Percentiles rank a stretch among this genome's conserved stretches.
phyloP scores from a whole-genome alignment of 345 rosid species.

The Salix arbutifolia region DNA sequence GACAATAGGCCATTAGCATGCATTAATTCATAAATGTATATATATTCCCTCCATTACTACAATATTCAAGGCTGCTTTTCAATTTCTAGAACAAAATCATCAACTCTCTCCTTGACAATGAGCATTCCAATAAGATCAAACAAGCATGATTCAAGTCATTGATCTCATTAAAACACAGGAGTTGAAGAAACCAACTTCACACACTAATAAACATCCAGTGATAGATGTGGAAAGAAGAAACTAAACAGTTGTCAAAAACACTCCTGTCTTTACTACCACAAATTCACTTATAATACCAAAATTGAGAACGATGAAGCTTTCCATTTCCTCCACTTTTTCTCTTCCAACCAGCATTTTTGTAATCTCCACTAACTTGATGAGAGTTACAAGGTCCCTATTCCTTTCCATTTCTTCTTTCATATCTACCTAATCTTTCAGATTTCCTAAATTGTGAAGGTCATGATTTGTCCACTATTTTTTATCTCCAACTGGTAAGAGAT shows the following conservation, averaged over 20 bases:
- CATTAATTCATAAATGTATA: background rate
- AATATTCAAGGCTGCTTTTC: background rate
- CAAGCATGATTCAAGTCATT: background rate
- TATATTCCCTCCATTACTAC: background rate
- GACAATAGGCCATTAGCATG: background rate
- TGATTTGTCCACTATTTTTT: background rate
- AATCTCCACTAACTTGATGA: constrained; percentile 1
- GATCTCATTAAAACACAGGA: background rate
- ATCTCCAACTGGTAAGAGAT: background rate
- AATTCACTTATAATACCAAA: constrained; percentile 2
- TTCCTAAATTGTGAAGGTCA: background rate
- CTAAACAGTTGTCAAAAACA: background rate
- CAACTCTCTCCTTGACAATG: background rate
- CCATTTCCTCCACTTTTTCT: constrained; percentile 1
- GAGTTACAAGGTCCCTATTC: background rate
- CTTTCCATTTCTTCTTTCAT: background rate
- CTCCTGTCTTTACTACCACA: constrained; percentile 1
- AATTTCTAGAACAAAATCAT: background rate
- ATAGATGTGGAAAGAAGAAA: background rate
- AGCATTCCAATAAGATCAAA: background rate
- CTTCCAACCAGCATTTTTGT: background rate
- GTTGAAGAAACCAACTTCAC: constrained; percentile 2
- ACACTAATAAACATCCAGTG: background rate
- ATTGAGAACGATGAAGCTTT: background rate
- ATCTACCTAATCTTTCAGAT: background rate